Evolutionary conservation across 2,329 filamentous ascomycete species (phyloP), one percentile per base, ranked within the genome.

Genomic region (Arthrobotrys pseudoclavata): DNA sequence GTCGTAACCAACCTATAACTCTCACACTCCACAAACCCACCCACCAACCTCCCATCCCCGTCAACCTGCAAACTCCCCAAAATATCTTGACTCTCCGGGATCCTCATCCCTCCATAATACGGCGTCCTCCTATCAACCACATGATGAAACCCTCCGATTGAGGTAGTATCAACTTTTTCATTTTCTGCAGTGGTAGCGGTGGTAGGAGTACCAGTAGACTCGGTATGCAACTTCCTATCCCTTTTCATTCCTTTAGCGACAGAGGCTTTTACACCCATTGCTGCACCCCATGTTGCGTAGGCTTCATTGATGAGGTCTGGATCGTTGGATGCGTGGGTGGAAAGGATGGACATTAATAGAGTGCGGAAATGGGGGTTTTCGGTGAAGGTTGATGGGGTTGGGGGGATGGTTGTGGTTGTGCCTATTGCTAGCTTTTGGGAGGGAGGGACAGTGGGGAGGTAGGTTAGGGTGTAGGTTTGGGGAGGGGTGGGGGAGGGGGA

Each of bases 31-130:
- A 80, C 81, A 64, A 81, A 82, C 4, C 81, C 80, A 7, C 80
- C 81, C n/a, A 90, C 84, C 63, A 91, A 87, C 29, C 86, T 82
- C 0, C 90, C 90, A 5, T 83, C 79, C 1, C 85, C 85, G 81
- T 91, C 86, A 4, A 91, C 90, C 81, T 91, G 88, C 47, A 91
- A 86, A 79, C 89, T 91, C 42, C 90, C 90, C 67, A 92, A 84
- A 42, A 92, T 92, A 81, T 92, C 90, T 81, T 91, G 90, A 0
- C 90, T 89, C 86, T 88, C 91, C 1, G 90, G 89, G 81, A 91
- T 91, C 64, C 90, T 69, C 15, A 90, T 85, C 87, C 91, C 80
- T 91, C 89, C 0, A 89, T 89, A 62, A 52, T 70, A 70, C 1
- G 89, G 89, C 63, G 90, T 90, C 66, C 90, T 84, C 66, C 85